These are phyloP conservation scores for Fraxinus sp. DNA, from an alignment of 305 asterid genomes.

Conservation along the genomic window DNA sequence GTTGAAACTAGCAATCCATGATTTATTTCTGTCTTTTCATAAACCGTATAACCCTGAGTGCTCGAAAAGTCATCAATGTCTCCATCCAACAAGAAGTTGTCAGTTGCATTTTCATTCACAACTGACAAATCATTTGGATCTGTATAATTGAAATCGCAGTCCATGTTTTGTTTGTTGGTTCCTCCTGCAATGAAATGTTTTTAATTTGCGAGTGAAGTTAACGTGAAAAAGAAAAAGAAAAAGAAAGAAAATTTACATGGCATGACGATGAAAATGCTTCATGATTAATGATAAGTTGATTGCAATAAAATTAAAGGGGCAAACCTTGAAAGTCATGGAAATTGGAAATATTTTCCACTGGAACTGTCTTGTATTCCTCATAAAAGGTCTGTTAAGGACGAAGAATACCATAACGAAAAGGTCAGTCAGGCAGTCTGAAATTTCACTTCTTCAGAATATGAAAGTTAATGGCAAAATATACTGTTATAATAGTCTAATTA, in stretches of 20 bases:
- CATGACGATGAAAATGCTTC: neutral
- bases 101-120: constrained; percentile 29
- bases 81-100: constrained; percentile 55
- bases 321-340: constrained; percentile 65
- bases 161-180: constrained; percentile 37
- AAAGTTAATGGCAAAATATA: neutral
- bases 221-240: neutral
- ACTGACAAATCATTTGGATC: constrained; percentile 40
- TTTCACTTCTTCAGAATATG: neutral
- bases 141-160: constrained; percentile 21
- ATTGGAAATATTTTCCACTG: constrained; percentile 53
- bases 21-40: constrained; percentile 48
- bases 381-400: constrained; percentile 47
- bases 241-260: neutral
- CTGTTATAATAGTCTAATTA: neutral
- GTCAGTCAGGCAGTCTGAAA: neutral
- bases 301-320: neutral
- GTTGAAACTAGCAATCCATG: constrained; percentile 66
- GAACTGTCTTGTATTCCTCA: constrained; percentile 67
- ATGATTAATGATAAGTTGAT: neutral
- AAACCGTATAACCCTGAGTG: constrained; percentile 51
- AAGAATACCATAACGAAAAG: neutral
- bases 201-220: neutral
- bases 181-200: constrained; percentile 43
- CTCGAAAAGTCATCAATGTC: constrained; percentile 60